These are phyloP conservation scores for Lippia alba DNA, from an alignment of 305 asterid genomes.

Conservation along the genomic window DNA sequence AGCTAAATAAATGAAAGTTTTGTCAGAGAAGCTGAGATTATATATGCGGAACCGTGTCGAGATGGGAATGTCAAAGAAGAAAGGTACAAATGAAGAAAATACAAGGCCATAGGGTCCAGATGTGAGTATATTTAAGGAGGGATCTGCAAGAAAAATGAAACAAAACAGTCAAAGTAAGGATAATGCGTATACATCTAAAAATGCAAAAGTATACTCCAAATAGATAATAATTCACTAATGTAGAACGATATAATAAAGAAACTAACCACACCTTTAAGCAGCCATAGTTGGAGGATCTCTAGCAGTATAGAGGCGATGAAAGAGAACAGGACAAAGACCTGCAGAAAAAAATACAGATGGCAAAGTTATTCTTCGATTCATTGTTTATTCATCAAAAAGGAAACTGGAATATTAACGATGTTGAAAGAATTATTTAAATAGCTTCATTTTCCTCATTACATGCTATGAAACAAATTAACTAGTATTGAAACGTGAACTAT, in stretches of 20 bases:
- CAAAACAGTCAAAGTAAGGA: slow-evolving; percentile 30
- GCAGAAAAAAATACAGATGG: slow-evolving; percentile 34
- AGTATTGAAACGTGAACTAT: not conserved
- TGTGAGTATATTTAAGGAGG: slow-evolving; percentile 72
- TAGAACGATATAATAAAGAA: slow-evolving; percentile 16
- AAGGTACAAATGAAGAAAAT: slow-evolving; percentile 93
- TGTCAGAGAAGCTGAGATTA: slow-evolving; percentile 88
- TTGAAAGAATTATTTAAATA: not conserved
- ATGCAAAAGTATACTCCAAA: slow-evolving; percentile 21
- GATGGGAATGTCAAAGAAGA: slow-evolving; percentile 95
- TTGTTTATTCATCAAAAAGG: slow-evolving; percentile 5
- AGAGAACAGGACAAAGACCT: slow-evolving; percentile 92
- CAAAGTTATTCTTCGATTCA: slow-evolving; percentile 18
- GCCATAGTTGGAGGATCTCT: slow-evolving; percentile 63
- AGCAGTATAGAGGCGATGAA: slow-evolving; percentile 60
- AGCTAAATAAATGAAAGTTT: slow-evolving; percentile 91
- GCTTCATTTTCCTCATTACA: slow-evolving; percentile 3
- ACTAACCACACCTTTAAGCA: slow-evolving; percentile 74
- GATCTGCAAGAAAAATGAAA: slow-evolving; percentile 67
- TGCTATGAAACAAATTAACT: not conserved
- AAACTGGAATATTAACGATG: not conserved
- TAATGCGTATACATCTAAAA: not conserved
- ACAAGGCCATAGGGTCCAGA: slow-evolving; percentile 97
- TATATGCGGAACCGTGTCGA: slow-evolving; percentile 85
- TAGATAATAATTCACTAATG: slow-evolving; percentile 1